Percentiles rank a stretch among this genome's conserved stretches.
These are phyloP conservation scores for Coix lacrymajobi DNA, from an alignment of 176 grass and related monocot species.

Conservation along the genomic window DNA sequence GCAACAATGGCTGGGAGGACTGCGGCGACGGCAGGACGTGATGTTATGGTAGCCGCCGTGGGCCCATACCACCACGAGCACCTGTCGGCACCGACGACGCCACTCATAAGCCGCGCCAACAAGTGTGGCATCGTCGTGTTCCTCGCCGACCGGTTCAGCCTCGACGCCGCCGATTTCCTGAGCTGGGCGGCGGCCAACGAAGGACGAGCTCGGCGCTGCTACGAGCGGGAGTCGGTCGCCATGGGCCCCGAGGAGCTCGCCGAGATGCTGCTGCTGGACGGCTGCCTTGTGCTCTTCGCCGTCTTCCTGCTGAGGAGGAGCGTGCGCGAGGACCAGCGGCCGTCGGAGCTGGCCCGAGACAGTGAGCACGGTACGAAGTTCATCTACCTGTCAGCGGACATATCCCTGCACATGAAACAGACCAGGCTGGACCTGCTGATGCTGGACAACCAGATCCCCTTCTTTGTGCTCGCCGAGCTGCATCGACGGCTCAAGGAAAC, in stretches of 20 bases:
- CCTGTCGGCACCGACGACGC: too few species aligned
- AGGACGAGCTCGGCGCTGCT: not conserved
- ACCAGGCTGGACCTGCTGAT: constrained; percentile 2
- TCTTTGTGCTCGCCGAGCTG: not conserved
- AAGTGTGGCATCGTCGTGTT: not conserved
- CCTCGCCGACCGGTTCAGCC: not conserved
- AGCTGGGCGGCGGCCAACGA: not conserved
- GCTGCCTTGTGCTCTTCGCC: not conserved
- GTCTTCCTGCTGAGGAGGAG: not conserved
- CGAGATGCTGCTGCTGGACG: not conserved
- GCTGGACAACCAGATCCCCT: not conserved
- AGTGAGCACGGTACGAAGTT: too few species aligned
- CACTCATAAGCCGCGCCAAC: not conserved
- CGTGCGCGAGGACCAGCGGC: not conserved
- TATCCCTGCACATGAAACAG: not conserved
- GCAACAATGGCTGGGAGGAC: too few species aligned
- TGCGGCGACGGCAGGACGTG: too few species aligned
- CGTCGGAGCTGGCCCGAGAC: too few species aligned
- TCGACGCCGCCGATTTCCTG: not conserved
- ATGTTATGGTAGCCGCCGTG: too few species aligned
- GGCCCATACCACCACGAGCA: too few species aligned
- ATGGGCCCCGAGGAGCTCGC: not conserved
- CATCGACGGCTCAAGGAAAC: not conserved
- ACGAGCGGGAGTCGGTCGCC: not conserved
- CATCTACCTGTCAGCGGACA: not conserved